Conservation (phyloP, 2,329 filamentous ascomycete species). For the Cladophialophora carrionii region DNA sequence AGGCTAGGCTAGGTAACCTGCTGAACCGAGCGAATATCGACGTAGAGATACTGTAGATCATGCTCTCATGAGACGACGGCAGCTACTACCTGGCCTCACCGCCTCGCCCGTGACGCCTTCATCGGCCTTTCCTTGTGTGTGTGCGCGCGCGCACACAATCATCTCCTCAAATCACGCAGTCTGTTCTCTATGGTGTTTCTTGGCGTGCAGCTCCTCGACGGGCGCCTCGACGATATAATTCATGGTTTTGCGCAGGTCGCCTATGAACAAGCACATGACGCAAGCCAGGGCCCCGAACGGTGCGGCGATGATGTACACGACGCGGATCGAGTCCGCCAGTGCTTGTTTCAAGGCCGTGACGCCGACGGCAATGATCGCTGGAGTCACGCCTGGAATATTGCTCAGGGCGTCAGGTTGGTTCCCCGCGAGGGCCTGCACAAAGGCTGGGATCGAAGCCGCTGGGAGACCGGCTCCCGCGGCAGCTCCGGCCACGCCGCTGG, state of each 20-base stretch:
- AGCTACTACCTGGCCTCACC: too few species aligned
- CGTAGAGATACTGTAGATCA: too few species aligned
- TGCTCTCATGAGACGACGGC: too few species aligned
- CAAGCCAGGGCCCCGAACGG: constrained; percentile 32
- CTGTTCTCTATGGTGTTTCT: constrained; percentile 16
- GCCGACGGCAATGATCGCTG: constrained; percentile 21
- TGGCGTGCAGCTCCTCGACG: constrained; percentile 35
- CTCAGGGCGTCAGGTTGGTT: constrained; percentile 28
- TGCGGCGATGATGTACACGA: constrained; percentile 33
- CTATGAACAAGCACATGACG: constrained; percentile 31
- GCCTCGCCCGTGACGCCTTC: too few species aligned
- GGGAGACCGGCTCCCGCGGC: constrained; percentile 29
- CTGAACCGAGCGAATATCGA: too few species aligned
- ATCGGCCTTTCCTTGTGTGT: too few species aligned
- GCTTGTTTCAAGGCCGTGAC: constrained; percentile 29
- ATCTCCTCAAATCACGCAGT: background rate
- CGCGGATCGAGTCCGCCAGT: constrained; percentile 32
- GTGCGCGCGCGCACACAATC: too few species aligned
- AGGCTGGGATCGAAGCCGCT: constrained; percentile 19
- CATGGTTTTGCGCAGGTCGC: constrained; percentile 36
- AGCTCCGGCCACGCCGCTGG: constrained; percentile 23
- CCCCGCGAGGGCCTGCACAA: constrained; percentile 24
- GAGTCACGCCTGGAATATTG: constrained; percentile 26
- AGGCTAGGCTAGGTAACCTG: too few species aligned
- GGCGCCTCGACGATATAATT: constrained; percentile 35